A percentile compares a stretch with the other conserved stretches of the same genome.
Evolutionary conservation across 2,329 filamentous ascomycete species (phyloP).

Genomic region (Colletotrichum camelliae): DNA sequence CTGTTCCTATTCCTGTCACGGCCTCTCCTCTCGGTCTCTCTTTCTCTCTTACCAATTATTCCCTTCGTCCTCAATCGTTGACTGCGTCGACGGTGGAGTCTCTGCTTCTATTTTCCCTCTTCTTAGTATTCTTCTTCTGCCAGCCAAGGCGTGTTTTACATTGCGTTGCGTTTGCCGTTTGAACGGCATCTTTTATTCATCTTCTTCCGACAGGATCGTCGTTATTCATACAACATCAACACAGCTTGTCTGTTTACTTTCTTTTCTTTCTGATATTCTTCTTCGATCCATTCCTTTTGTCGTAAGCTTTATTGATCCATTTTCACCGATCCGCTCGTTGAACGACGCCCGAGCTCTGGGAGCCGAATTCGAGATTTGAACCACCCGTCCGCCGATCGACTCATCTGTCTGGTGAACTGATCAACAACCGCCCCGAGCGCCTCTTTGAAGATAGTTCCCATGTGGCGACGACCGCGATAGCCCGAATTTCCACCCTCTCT

Average conservation of each 20-base stretch:
- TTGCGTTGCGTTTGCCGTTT: slow-evolving; percentile 15
- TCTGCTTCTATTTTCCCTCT: neutral
- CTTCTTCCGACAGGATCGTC: neutral
- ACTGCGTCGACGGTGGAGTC: slow-evolving; percentile 17
- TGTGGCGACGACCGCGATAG: slow-evolving; percentile 22
- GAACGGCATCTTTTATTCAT: slow-evolving; percentile 2
- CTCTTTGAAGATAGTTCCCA: slow-evolving; percentile 1
- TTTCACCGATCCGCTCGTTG: neutral
- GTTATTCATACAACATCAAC: neutral
- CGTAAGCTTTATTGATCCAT: neutral
- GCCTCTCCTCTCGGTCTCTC: neutral
- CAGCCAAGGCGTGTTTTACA: slow-evolving; percentile 6
- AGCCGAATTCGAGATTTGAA: neutral
- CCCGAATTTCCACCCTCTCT: neutral
- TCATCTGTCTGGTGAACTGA: neutral
- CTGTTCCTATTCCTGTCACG: slow-evolving; percentile 6
- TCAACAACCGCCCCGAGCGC: neutral
- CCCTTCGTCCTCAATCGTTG: slow-evolving; percentile 10
- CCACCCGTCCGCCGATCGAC: neutral
- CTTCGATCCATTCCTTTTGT: neutral
- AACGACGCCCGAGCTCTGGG: neutral
- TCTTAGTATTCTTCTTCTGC: neutral
- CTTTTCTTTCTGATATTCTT: neutral
- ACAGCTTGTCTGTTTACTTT: neutral
- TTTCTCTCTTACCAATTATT: neutral